Base-by-base conservation (phyloP, 2,329 filamentous ascomycete species). In the Arthrobotrys conoides region DNA sequence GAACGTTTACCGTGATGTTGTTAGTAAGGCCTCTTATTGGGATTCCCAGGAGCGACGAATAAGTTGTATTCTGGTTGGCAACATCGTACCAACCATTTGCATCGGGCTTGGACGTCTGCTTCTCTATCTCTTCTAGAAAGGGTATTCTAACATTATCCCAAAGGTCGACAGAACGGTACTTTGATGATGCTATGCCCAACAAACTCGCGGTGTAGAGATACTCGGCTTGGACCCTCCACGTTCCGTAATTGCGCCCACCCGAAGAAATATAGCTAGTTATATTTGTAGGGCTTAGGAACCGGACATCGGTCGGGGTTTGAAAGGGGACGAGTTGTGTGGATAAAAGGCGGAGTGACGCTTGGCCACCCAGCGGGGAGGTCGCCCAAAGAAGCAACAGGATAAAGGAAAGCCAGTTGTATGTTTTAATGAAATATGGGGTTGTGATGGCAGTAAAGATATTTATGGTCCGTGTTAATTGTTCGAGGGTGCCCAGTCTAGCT, bases 281-380 rank as follows among this genome's bases (percentile, higher is more conserved):
- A 18, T 64, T 64, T 5, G 59, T 46, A n/a, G 59, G 38, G 14
- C 24, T 64, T 46, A 48, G 27, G 30, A 46, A 64, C n/a, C n/a
- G 38, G 44, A 46, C 27, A 10, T 33, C 22, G 33, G 18, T 48
- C 24, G 59, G 38, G 18, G 38, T 24, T 0, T 5, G 18, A 18
- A 48, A 27, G 38, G 59, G 16, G 12, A 64, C 38, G 1, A 24
- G 20, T 16, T 44, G n/a, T 41, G 57, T 63, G 10, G 59, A 64
- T 48, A 64, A 18, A 14, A 64, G 22, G 10, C 59, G 59, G 5
- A 64, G 59, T 27, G 59, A 64, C 12, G 59, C 59, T 48, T 64
- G 59, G 12, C 59, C 59, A 5, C 59, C 59, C 10, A 64, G 3
- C 9, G 59, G 59, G 2, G 59, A 64, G 3, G 24, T n/a, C 9